A percentile compares a stretch with the other conserved stretches of the same genome.
Conservation (phyloP, 257 asterid genomes). For the Primulina huaijiensis region DNA sequence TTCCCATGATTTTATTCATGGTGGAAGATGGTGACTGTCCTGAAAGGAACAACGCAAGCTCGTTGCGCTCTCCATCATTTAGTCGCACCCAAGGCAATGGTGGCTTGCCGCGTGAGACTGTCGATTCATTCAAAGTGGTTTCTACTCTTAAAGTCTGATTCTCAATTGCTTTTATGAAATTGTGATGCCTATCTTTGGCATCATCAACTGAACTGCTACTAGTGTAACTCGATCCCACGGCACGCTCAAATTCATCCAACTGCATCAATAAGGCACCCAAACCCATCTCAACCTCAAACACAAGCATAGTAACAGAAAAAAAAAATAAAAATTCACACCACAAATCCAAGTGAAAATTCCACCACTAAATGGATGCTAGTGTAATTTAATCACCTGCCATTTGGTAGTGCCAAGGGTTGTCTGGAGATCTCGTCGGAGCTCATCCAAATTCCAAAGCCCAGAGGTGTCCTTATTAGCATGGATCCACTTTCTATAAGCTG, state of each 20-base stretch:
- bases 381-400: constrained; percentile 67
- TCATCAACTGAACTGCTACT: constrained; percentile 46
- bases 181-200: constrained; percentile 69
- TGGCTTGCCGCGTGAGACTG: constrained; percentile 66
- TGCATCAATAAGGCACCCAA: constrained; percentile 37
- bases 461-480: constrained; percentile 59
- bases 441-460: constrained; percentile 66
- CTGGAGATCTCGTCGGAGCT: constrained; percentile 70
- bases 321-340: constrained; percentile 1
- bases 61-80: constrained; percentile 77
- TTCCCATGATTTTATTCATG: constrained; percentile 25
- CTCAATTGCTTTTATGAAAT: constrained; percentile 61
- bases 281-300: constrained; percentile 19
- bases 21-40: constrained; percentile 43
- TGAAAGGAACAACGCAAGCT: constrained; percentile 77
- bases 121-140: constrained; percentile 47
- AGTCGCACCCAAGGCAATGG: constrained; percentile 83
- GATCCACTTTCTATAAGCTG: constrained; percentile 84
- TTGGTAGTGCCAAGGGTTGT: constrained; percentile 84
- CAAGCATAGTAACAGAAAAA: background rate
- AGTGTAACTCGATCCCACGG: constrained; percentile 63
- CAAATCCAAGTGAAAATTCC: background rate
- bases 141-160: constrained; percentile 65
- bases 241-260: constrained; percentile 93
- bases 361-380: background rate